These are phyloP conservation scores for Russula virescens DNA, from an alignment of 768 basidiomycete genomes.

Conservation along the genomic window DNA sequence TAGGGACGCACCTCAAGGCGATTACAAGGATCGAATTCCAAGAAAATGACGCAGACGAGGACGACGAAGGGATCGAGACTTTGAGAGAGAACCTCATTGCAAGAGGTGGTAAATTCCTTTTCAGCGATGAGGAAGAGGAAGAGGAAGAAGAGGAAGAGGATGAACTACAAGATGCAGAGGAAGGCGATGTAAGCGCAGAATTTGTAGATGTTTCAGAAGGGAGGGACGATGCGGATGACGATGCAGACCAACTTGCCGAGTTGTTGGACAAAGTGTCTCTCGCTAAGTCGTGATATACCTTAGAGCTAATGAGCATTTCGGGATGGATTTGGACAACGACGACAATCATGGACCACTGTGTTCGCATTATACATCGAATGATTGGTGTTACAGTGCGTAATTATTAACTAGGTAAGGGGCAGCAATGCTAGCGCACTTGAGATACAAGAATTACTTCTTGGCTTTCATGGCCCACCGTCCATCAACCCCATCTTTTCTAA, in stretches of 20 bases:
- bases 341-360: neutral
- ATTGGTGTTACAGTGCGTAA: neutral
- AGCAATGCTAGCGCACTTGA: neutral
- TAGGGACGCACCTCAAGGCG: slow-evolving; percentile 50
- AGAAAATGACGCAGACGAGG: slow-evolving; percentile 84
- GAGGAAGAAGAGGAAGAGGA: slow-evolving; percentile 52
- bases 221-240: slow-evolving; percentile 31
- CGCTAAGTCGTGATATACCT: slow-evolving; percentile 1
- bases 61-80: slow-evolving; percentile 55
- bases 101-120: slow-evolving; percentile 60
- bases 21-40: slow-evolving; percentile 78
- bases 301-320: neutral
- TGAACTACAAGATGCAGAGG: slow-evolving; percentile 35
- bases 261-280: slow-evolving; percentile 56
- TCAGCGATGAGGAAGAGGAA: slow-evolving; percentile 77
- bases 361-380: slow-evolving; percentile 12
- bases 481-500: slow-evolving; percentile 13
- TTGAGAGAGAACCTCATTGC: slow-evolving; percentile 51
- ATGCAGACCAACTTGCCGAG: slow-evolving; percentile 56
- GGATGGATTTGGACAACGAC: neutral
- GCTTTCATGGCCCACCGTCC: slow-evolving; percentile 15
- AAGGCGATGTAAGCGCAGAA: slow-evolving; percentile 29
- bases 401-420: neutral
- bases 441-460: slow-evolving; percentile 6
- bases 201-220: slow-evolving; percentile 29